phyloP scores from a whole-genome alignment of 2,329 filamentous ascomycete genomes.

The Colletotrichum melonis region DNA sequence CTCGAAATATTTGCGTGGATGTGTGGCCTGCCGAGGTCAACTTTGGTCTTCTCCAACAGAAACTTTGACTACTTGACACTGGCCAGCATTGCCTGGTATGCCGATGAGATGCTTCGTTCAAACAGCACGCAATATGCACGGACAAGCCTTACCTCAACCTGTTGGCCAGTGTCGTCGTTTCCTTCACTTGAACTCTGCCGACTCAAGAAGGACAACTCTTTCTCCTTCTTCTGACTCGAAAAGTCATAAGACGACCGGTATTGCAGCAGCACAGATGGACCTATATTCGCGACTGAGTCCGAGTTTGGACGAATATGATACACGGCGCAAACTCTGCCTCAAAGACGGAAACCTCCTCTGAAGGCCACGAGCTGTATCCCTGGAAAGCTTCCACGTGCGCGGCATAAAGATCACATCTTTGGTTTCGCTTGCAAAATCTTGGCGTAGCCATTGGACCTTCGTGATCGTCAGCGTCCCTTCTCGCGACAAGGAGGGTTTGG shows the following conservation, averaged over 20 bases:
- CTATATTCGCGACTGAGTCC: background rate
- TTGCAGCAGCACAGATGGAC: background rate
- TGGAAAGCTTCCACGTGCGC: too few species aligned
- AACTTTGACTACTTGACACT: background rate
- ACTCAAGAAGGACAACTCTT: background rate
- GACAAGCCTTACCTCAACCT: background rate
- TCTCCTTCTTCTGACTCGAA: constrained; percentile 10
- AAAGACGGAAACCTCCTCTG: background rate
- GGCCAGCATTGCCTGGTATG: background rate
- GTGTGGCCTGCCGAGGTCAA: background rate
- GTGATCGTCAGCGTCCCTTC: constrained; percentile 35
- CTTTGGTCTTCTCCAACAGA: background rate
- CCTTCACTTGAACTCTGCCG: background rate
- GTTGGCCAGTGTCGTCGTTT: background rate
- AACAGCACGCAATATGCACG: background rate
- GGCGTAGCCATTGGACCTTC: constrained; percentile 46
- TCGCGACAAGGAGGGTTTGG: constrained; percentile 34
- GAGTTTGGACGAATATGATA: constrained; percentile 21
- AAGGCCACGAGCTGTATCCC: background rate
- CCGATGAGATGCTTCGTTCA: background rate
- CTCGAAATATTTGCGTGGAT: background rate
- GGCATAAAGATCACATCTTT: constrained; percentile 39
- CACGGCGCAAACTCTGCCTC: constrained; percentile 5
- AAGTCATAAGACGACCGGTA: background rate
- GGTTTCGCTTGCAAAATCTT: constrained; percentile 42